Conservation (phyloP, 805 yeast species). For the Saturnispora diversa region DNA sequence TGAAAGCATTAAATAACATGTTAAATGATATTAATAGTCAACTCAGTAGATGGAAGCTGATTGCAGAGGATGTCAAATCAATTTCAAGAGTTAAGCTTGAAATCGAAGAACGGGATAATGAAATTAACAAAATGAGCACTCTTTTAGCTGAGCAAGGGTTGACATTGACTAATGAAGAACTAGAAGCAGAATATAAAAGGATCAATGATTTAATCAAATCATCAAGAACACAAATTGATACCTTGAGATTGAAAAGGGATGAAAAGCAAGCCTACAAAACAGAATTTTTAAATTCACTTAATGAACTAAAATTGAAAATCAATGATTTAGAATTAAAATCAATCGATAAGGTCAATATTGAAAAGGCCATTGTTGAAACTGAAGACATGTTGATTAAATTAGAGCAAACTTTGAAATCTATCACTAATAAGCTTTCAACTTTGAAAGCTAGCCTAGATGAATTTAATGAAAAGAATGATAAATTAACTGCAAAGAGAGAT, state of each 20-base stretch:
- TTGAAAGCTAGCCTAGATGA: neutral
- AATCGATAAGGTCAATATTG: slow-evolving; percentile 37
- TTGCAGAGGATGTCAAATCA: slow-evolving; percentile 10
- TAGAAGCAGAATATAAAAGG: slow-evolving; percentile 37
- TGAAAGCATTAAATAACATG: slow-evolving; percentile 11
- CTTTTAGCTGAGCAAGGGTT: slow-evolving; percentile 18
- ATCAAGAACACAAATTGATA: slow-evolving; percentile 30
- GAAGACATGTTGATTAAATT: slow-evolving; percentile 19
- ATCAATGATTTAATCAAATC: slow-evolving; percentile 34
- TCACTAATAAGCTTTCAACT: neutral
- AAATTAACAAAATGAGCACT: slow-evolving; percentile 9
- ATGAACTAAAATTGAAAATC: slow-evolving; percentile 45
- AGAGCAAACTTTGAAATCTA: slow-evolving; percentile 4
- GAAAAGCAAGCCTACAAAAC: slow-evolving; percentile 35
- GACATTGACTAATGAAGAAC: slow-evolving; percentile 34
- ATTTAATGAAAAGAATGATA: neutral
- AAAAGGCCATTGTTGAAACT: slow-evolving; percentile 32
- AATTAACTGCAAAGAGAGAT: neutral
- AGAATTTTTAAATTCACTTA: slow-evolving; percentile 40
- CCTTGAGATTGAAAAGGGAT: slow-evolving; percentile 37
- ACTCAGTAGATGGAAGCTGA: slow-evolving; percentile 9
- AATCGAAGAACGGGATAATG: slow-evolving; percentile 10
- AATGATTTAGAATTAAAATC: slow-evolving; percentile 46
- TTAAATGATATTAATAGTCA: slow-evolving; percentile 1
- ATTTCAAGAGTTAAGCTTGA: slow-evolving; percentile 7